Evolutionary conservation across 345 rosid genomes (phyloP).

Genomic region (Isatis tinctoria): DNA sequence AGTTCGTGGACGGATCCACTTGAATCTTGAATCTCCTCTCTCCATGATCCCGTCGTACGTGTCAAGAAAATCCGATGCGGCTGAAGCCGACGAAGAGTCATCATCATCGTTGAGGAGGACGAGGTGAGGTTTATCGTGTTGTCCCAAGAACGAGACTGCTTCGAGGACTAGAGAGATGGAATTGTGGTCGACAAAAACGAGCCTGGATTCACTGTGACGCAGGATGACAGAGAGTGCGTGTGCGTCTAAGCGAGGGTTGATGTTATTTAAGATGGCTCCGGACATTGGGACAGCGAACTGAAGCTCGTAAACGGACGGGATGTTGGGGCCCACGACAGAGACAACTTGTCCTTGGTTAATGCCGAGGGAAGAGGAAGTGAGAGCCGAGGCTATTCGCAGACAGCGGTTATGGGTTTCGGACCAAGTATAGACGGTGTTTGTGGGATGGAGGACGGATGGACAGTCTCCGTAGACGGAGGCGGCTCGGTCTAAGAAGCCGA

Average conservation of each 20-base stretch:
- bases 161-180: constrained; percentile 39
- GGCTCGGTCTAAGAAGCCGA: constrained; percentile 53
- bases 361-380: constrained; percentile 43
- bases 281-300: constrained; percentile 73
- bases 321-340: constrained; percentile 59
- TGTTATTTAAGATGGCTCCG: constrained; percentile 57
- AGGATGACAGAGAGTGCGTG: constrained; percentile 45
- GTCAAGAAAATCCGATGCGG: constrained; percentile 32
- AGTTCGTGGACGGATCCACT: constrained; percentile 43
- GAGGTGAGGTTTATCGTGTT: constrained; percentile 21
- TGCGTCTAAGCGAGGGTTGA: constrained; percentile 61
- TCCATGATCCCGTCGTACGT: constrained; percentile 46
- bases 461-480: constrained; percentile 77
- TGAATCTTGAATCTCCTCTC: constrained; percentile 38
- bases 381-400: constrained; percentile 69
- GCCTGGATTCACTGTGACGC: constrained; percentile 56
- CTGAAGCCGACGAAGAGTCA: not conserved
- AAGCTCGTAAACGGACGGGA: constrained; percentile 63
- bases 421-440: constrained; percentile 55
- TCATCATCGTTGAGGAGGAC: constrained; percentile 43
- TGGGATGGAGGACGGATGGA: constrained; percentile 52
- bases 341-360: constrained; percentile 47
- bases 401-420: constrained; percentile 69
- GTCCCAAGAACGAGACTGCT: constrained; percentile 42
- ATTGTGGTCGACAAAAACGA: constrained; percentile 53